These are phyloP conservation scores for Basipetospora chlamydospora DNA, from an alignment of 2,329 filamentous ascomycete genomes.

Conservation along the genomic window DNA sequence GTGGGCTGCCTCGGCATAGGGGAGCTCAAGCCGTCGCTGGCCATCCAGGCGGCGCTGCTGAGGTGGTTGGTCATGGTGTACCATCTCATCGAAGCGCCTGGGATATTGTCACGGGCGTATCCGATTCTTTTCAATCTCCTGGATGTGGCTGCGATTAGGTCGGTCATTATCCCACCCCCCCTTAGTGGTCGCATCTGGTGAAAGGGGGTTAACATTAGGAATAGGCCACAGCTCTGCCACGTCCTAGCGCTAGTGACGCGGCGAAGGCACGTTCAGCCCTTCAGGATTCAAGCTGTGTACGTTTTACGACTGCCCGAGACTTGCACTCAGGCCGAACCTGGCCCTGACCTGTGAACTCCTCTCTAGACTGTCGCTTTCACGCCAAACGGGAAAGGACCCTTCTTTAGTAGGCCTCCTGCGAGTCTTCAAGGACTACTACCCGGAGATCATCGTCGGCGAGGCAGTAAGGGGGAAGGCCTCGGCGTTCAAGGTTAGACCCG, in stretches of 20 bases:
- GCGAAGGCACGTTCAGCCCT: conserved; percentile 70
- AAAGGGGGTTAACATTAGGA: conserved; percentile 8
- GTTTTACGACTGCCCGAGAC: conserved; percentile 12
- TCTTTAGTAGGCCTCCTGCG: conserved; percentile 59
- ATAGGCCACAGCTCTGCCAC: conserved; percentile 52
- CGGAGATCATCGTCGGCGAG: conserved; percentile 70
- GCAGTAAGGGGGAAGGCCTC: conserved; percentile 44
- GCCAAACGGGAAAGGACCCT: conserved; percentile 56
- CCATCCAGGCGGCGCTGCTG: conserved; percentile 55
- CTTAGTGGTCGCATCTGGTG: not conserved
- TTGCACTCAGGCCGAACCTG: not conserved
- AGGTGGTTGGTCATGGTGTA: conserved; percentile 70
- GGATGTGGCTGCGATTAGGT: conserved; percentile 65
- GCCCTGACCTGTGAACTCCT: not conserved
- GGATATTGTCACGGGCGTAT: conserved; percentile 54
- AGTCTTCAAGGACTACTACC: conserved; percentile 84
- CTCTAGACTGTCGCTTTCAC: conserved; percentile 37
- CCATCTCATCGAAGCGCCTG: conserved; percentile 50
- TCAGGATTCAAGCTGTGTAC: conserved; percentile 64
- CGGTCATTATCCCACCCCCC: conserved; percentile 9
- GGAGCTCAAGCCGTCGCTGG: conserved; percentile 56
- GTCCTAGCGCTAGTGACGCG: conserved; percentile 65
- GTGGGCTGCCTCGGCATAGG: conserved; percentile 66
- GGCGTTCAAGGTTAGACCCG: conserved; percentile 38
- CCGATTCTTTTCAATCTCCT: conserved; percentile 66